Evolutionary conservation across 176 grass and related monocot genomes (phyloP).

Genomic region (Saccharum spontaneum): DNA sequence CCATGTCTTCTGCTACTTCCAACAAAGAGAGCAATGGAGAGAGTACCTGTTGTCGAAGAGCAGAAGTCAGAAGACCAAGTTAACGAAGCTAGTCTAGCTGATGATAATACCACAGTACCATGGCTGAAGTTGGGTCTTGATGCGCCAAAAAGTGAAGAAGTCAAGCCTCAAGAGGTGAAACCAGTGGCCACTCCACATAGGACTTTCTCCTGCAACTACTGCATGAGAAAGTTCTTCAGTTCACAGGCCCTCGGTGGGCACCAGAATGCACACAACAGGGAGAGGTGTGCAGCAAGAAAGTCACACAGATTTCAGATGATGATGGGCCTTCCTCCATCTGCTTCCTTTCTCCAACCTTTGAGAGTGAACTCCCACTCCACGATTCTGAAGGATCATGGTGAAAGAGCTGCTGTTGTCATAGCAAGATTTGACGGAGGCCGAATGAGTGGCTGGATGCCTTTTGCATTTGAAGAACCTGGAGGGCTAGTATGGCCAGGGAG

Average conservation of each 20-base stretch:
- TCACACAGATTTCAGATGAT: slow-evolving; percentile 47
- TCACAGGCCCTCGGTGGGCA: slow-evolving; percentile 86
- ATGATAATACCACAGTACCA: slow-evolving; percentile 37
- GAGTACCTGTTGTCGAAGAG: slow-evolving; percentile 34
- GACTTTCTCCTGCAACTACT: slow-evolving; percentile 94
- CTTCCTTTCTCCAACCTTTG: slow-evolving; percentile 60
- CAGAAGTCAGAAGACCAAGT: slow-evolving; percentile 25
- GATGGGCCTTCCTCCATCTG: slow-evolving; percentile 32
- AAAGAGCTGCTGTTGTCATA: slow-evolving; percentile 28
- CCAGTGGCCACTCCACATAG: slow-evolving; percentile 41
- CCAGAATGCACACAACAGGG: slow-evolving; percentile 92
- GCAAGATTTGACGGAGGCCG: slow-evolving; percentile 51
- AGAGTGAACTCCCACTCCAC: slow-evolving; percentile 62
- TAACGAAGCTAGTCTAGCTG: slow-evolving; percentile 23
- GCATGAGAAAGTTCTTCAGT: slow-evolving; percentile 89
- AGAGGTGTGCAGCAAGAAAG: slow-evolving; percentile 69
- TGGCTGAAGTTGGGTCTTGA: slow-evolving; percentile 63
- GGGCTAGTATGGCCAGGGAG: slow-evolving; percentile 64
- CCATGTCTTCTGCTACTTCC: slow-evolving; percentile 31
- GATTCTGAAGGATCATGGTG: slow-evolving; percentile 45
- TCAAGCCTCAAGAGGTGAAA: slow-evolving; percentile 35
- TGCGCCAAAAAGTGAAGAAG: slow-evolving; percentile 32
- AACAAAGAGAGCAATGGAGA: slow-evolving; percentile 53
- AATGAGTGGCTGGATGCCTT: slow-evolving; percentile 50
- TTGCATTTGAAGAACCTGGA: slow-evolving; percentile 41